Base-by-base conservation (phyloP, 768 basidiomycete genomes). In the Rhodotorula paludigena region DNA sequence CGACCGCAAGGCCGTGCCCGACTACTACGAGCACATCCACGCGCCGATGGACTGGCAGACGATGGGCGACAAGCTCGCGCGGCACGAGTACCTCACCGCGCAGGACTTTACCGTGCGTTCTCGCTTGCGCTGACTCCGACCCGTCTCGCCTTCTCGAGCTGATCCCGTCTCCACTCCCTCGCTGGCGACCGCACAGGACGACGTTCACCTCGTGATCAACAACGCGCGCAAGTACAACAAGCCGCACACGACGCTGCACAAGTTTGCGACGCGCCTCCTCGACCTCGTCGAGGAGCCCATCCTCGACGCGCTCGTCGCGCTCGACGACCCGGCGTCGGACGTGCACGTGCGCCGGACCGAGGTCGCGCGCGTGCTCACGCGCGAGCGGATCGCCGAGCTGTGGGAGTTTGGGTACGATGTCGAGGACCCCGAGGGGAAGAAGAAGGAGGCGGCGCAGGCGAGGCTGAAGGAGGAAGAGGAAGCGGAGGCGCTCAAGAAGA, bases 21-120 rank as follows among this genome's bases (percentile, higher is more conserved):
- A 97, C 76, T 99, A 99, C 74, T 89, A 90, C 78, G 87, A 90
- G 30, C 85, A 92, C 55, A 86, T 98, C 76, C 87, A 86, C 73
- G 80, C 86, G 64, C 96, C 96, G 5, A 98, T 98, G 93, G 92
- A 97, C 78, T 84, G 97, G 74, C 80, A 81, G 62, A 92, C 89
- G 3, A 94, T 98, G 85, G 85, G 87, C 72, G 82, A 87, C 76
- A 98, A 92, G 78, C 84, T 98, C n/a, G 87, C 90, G 42, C 85
- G 82, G n/a, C 88, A 88, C 76, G 85, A 89, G 75, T 98, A 97
- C 78, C 77, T 81, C 18, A 81, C 83, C n/a, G 79, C 92, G 57
- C 86, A 87, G 56, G 80, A 82, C 39, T 94, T 97, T 75, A 78
- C 86, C 28, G 84, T 74, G 20, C 18, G 71, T 49, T 6, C 20